Conservation (phyloP, 2,329 filamentous ascomycete species). For the Neopestalotiopsis clavispora region DNA sequence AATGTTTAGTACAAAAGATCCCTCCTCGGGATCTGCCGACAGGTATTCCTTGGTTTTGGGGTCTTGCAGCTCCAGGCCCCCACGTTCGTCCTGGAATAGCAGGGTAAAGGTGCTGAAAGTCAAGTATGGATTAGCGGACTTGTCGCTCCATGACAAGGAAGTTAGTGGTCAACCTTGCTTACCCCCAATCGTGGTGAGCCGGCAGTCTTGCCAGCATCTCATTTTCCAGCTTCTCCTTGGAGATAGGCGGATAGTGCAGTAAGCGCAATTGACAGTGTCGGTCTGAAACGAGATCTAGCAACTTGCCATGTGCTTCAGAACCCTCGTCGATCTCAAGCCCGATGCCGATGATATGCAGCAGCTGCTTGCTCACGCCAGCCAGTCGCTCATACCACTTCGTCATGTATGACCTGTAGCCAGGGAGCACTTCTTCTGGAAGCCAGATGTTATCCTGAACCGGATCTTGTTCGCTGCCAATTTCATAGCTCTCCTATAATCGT, state of each 20-base stretch:
- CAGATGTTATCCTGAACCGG: conserved; percentile 50
- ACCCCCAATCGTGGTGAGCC: conserved; percentile 59
- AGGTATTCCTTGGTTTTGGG: conserved; percentile 25
- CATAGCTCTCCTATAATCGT: conserved; percentile 40
- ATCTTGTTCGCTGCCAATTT: conserved; percentile 50
- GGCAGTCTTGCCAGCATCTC: conserved; percentile 38
- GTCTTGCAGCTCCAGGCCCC: conserved; percentile 56
- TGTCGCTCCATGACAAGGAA: too few relatives aligned
- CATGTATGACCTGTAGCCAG: conserved; percentile 45
- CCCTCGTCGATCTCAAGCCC: conserved; percentile 20
- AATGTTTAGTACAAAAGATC: conserved; percentile 29
- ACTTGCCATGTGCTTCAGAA: conserved; percentile 8
- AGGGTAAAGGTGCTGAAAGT: conserved; percentile 49
- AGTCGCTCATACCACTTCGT: conserved; percentile 35
- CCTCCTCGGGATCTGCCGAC: conserved; percentile 26
- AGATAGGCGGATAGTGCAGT: conserved; percentile 28
- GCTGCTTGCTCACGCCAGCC: conserved; percentile 17
- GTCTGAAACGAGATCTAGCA: conserved; percentile 21
- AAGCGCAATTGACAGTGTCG: conserved; percentile 26
- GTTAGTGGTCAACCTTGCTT: conserved; percentile 8
- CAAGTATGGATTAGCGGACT: neutral
- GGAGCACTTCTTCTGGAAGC: conserved; percentile 49
- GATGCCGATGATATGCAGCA: conserved; percentile 24
- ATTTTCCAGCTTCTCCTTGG: conserved; percentile 24
- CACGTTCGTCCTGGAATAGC: conserved; percentile 57